phyloP scores from a whole-genome alignment of 306 rosid genomes.

The Vachellia pachyceras region DNA sequence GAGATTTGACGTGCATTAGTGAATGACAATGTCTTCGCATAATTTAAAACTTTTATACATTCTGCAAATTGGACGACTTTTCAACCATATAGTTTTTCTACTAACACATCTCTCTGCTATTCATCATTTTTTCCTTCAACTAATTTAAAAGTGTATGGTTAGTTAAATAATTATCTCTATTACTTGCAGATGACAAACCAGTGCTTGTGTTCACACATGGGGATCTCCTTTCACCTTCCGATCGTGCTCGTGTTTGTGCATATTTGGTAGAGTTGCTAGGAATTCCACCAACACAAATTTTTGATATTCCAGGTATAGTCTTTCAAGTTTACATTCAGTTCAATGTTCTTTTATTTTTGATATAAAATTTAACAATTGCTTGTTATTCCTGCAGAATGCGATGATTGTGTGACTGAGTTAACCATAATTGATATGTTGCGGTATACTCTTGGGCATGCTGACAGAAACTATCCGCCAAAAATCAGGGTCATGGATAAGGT shows the following conservation, averaged over 20 bases:
- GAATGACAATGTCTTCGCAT: background rate
- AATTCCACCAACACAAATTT: constrained; percentile 80
- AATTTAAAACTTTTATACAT: background rate
- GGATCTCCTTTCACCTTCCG: constrained; percentile 73
- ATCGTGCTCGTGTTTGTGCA: constrained; percentile 63
- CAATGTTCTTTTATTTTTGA: background rate
- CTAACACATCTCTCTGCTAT: background rate
- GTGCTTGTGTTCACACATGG: constrained; percentile 83
- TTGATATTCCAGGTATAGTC: constrained; percentile 80
- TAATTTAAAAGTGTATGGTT: constrained; percentile 17
- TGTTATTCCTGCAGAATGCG: constrained; percentile 55
- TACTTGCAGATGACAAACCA: constrained; percentile 82
- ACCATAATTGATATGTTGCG: constrained; percentile 66
- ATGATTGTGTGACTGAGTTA: constrained; percentile 57
- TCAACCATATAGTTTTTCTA: constrained; percentile 1
- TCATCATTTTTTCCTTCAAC: background rate
- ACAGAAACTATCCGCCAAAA: constrained; percentile 66
- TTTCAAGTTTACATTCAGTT: constrained; percentile 21
- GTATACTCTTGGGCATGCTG: constrained; percentile 82
- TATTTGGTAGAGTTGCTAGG: constrained; percentile 76
- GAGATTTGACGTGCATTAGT: constrained; percentile 3
- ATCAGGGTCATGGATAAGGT: constrained; percentile 51
- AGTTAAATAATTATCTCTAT: constrained; percentile 18
- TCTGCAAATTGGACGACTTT: background rate
- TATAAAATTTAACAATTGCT: constrained; percentile 11